These are phyloP conservation scores for Somion occarium DNA, from an alignment of 1,284 basidiomycete species.

Conservation along the genomic window DNA sequence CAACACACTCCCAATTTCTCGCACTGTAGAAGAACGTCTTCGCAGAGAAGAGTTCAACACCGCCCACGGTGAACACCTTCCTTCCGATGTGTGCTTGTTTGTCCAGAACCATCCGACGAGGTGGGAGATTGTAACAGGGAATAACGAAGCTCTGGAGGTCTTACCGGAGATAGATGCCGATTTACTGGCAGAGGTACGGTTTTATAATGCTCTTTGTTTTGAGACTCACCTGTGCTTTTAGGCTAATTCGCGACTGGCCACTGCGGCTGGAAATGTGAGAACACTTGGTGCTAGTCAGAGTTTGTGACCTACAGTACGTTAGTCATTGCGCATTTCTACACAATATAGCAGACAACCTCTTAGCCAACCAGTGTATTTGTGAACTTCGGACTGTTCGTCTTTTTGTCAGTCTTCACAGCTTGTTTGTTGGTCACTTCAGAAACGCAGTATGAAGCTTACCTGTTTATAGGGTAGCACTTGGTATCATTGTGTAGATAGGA, in stretches of 20 bases:
- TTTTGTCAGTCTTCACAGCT: too few relatives aligned
- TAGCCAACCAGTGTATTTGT: too few relatives aligned
- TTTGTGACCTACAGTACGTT: constrained; percentile 1
- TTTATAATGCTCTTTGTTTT: neutral
- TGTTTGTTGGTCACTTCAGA: too few relatives aligned
- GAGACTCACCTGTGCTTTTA: neutral
- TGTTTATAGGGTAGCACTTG: too few relatives aligned
- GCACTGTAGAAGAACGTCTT: constrained; percentile 66
- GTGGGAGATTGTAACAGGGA: constrained; percentile 58
- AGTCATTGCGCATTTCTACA: too few relatives aligned
- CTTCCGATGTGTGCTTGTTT: constrained; percentile 70
- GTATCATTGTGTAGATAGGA: too few relatives aligned
- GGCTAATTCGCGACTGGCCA: constrained; percentile 3
- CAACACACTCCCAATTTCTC: too few relatives aligned
- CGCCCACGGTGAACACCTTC: constrained; percentile 65
- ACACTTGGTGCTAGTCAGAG: constrained; percentile 7
- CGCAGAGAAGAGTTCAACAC: constrained; percentile 63
- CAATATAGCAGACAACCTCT: too few relatives aligned
- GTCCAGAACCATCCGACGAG: constrained; percentile 67
- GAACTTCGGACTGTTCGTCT: too few relatives aligned
- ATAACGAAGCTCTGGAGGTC: constrained; percentile 47
- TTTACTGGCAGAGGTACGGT: constrained; percentile 48
- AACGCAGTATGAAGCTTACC: too few relatives aligned
- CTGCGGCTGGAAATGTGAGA: constrained; percentile 1
- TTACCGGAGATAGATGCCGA: constrained; percentile 58